Conservation (phyloP, 225 moss, liverwort and hornwort genomes). For the Pseudisothecium myosuroides region DNA sequence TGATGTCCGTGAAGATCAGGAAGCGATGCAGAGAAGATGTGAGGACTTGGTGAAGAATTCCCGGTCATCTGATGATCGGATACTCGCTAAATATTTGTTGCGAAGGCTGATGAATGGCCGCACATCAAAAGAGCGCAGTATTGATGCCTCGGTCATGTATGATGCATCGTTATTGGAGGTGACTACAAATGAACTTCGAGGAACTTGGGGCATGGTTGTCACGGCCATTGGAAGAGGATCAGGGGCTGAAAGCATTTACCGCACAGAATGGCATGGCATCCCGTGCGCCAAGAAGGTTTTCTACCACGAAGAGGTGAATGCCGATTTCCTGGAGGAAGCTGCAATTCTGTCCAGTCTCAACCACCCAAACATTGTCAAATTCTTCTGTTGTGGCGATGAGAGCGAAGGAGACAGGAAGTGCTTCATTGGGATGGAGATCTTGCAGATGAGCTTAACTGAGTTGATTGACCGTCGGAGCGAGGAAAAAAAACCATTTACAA, state of each 20-base stretch:
- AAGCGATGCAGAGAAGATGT: not conserved
- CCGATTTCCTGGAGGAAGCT: not conserved
- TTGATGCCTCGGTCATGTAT: not conserved
- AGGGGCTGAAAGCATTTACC: not conserved
- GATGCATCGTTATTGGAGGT: not conserved
- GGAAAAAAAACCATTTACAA: not conserved
- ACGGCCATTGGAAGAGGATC: not conserved
- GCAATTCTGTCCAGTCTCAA: not conserved
- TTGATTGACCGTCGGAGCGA: not conserved
- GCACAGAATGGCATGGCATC: not conserved
- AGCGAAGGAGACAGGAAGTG: not conserved
- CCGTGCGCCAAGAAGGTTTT: not conserved
- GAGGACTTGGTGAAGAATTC: not conserved
- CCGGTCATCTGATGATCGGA: not conserved
- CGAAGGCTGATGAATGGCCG: not conserved
- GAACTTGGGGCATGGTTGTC: not conserved
- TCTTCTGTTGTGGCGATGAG: not conserved
- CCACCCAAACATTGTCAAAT: not conserved
- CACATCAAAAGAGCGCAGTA: not conserved
- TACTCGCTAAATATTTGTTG: not conserved
- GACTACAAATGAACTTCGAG: not conserved
- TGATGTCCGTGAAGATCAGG: not conserved
- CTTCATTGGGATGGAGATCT: not conserved
- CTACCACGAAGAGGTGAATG: not conserved
- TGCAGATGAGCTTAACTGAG: not conserved